A percentile compares a stretch with the other conserved stretches of the same genome.
These are phyloP conservation scores for Solanum tarijense DNA, from an alignment of 257 asterid genomes.

Conservation along the genomic window DNA sequence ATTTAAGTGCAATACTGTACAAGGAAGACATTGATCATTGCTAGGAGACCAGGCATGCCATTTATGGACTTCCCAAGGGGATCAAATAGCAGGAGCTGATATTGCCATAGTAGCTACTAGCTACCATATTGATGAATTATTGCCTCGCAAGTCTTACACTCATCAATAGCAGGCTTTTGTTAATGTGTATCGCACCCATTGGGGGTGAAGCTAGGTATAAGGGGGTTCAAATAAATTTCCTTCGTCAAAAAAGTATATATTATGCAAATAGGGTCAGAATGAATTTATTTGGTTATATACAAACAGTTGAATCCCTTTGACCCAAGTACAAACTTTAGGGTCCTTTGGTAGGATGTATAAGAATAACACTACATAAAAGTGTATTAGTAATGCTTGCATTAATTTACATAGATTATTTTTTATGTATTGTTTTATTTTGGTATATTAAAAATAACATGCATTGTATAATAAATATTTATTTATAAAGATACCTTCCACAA, in stretches of 20 bases:
- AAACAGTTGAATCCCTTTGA: neutral
- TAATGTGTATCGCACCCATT: neutral
- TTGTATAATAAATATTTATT: no score
- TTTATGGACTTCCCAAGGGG: neutral
- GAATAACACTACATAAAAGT: no score
- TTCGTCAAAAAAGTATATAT: neutral
- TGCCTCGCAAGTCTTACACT: neutral
- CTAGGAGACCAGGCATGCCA: neutral
- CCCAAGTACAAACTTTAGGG: neutral
- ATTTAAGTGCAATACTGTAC: neutral
- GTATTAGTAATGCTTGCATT: no score
- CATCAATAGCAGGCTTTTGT: neutral
- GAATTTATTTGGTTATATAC: neutral
- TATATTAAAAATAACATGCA: neutral
- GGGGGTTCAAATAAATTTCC: neutral
- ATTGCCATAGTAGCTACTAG: neutral
- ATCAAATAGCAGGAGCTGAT: neutral
- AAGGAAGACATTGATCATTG: neutral
- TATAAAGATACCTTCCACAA: no score
- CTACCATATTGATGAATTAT: neutral
- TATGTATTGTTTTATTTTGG: no score
- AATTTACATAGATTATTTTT: no score
- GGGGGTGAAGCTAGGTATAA: neutral
- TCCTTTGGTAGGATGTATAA: neutral
- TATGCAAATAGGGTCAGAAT: neutral